Conservation (phyloP, 2,329 filamentous ascomycete species). For the Aspergillus fumigatiaffinis region DNA sequence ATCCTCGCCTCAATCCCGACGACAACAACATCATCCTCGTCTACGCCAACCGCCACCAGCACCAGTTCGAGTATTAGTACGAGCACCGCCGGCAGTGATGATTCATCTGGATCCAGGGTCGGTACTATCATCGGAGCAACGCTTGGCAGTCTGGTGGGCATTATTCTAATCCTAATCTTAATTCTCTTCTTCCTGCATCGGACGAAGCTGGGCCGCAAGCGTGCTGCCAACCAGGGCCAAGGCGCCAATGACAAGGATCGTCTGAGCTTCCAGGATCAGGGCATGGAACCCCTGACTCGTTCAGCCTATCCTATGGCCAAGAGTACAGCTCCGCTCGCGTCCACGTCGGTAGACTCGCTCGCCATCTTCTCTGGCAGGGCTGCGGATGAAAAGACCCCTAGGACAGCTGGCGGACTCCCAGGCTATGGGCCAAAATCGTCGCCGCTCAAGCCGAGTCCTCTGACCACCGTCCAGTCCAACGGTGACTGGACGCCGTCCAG, state of each 20-base stretch:
- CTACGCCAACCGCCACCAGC: slow-evolving; percentile 26
- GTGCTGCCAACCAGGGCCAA: slow-evolving; percentile 49
- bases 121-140: slow-evolving; percentile 73
- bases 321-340: slow-evolving; percentile 33
- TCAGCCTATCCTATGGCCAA: slow-evolving; percentile 44
- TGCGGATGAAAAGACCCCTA: slow-evolving; percentile 30
- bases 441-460: slow-evolving; percentile 21
- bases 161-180: slow-evolving; percentile 66
- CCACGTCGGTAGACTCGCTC: slow-evolving; percentile 36
- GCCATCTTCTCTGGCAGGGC: slow-evolving; percentile 39
- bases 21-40: slow-evolving; percentile 20
- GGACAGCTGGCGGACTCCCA: slow-evolving; percentile 16
- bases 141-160: slow-evolving; percentile 73
- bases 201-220: slow-evolving; percentile 49
- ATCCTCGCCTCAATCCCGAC: slow-evolving; percentile 23
- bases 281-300: slow-evolving; percentile 40
- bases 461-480: slow-evolving; percentile 29
- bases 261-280: slow-evolving; percentile 43
- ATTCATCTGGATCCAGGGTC: slow-evolving; percentile 25
- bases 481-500: slow-evolving; percentile 19
- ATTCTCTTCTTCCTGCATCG: slow-evolving; percentile 66
- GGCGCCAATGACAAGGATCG: slow-evolving; percentile 55
- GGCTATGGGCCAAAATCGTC: slow-evolving; percentile 18
- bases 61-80: slow-evolving; percentile 28
- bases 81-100: slow-evolving; percentile 30